These are phyloP conservation scores for Gaillardinia entomophila DNA, from an alignment of 805 yeast genomes.

Conservation along the genomic window DNA sequence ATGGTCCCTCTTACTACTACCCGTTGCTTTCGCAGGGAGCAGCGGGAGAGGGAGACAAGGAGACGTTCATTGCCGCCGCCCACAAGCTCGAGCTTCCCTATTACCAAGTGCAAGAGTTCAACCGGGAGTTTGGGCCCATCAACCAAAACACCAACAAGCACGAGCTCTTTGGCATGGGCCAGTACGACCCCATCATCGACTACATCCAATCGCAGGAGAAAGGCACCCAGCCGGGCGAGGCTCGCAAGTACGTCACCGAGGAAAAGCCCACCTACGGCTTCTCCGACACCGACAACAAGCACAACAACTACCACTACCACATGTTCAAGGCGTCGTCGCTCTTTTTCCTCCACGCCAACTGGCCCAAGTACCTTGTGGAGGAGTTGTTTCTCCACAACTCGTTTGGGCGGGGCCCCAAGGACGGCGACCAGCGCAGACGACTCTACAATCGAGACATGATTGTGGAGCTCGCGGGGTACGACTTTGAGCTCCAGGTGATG, in stretches of 20 bases:
- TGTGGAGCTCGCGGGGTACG: constrained; percentile 19
- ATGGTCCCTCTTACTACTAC: constrained; percentile 32
- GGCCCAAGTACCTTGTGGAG: constrained; percentile 25
- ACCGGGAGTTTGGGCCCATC: constrained; percentile 32
- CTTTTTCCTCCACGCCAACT: constrained; percentile 32
- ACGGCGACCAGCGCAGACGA: constrained; percentile 16
- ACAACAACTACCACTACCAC: constrained; percentile 25
- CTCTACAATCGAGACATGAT: constrained; percentile 19
- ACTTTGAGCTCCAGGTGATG: constrained; percentile 23
- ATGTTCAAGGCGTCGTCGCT: constrained; percentile 19
- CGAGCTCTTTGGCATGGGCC: constrained; percentile 31
- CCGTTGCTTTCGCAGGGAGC: constrained; percentile 37
- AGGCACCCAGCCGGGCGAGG: constrained; percentile 6
- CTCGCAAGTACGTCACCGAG: constrained; percentile 6
- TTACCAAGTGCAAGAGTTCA: constrained; percentile 32
- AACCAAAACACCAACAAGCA: constrained; percentile 14
- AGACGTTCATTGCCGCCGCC: constrained; percentile 37
- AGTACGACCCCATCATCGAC: constrained; percentile 31
- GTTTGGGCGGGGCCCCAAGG: constrained; percentile 22
- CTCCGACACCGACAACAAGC: constrained; percentile 12
- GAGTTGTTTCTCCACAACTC: constrained; percentile 21
- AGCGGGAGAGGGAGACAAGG: constrained; percentile 40
- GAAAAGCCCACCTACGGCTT: constrained; percentile 14
- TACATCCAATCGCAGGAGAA: constrained; percentile 10
- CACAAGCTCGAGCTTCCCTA: constrained; percentile 30